Base-by-base conservation (phyloP, 2,329 filamentous ascomycete species). In the Penicillium sp. region DNA sequence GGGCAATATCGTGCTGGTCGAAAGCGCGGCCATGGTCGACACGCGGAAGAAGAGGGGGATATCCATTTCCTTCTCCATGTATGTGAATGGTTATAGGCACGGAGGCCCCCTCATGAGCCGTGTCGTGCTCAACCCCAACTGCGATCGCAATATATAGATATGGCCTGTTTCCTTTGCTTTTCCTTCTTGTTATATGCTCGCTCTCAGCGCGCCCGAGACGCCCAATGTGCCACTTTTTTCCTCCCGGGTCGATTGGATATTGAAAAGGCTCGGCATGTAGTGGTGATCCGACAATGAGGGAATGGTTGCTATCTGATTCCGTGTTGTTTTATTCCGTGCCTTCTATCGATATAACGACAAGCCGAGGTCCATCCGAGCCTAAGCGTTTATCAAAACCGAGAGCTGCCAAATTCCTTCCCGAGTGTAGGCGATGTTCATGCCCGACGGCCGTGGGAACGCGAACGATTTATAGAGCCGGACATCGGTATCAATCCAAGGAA, bases 41-140 rank as follows among this genome's bases (percentile, higher is more conserved):
- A 58, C 56, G 50, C 56, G 56, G 46, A 49, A 54, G 47, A 58
- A 58, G 21, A 58, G 56, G 9, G 56, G 51, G 14, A 58, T 50
- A 28, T 58, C 50, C 56, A 58, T 58, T 33, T 58, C 56, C 16
- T 26, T 40, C 11, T 58, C 56, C 56, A 54, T 54, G n/a, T 11
- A 6, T 46, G 46, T 18, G 38, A 45, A 35, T 23, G 52, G 35
- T 23, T n/a, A 21, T 23, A 33, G 40, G 28, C 14, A 18, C 23
- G 18, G 49, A 43, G 18, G 28, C 28, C 21, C 46, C 30, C 16
- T 50, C 47, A 53, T 48, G 38, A 50, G 55, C 30, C 45, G 50
- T 38, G 23, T 54, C 46, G 38, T 38, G 51, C 26, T 57, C 47
- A 28, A 51, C 21, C 43, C 47, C 30, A 47, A 30, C 30, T 30